Base-by-base conservation (phyloP, 176 grass and related monocot species). In the Zizania latifolia region DNA sequence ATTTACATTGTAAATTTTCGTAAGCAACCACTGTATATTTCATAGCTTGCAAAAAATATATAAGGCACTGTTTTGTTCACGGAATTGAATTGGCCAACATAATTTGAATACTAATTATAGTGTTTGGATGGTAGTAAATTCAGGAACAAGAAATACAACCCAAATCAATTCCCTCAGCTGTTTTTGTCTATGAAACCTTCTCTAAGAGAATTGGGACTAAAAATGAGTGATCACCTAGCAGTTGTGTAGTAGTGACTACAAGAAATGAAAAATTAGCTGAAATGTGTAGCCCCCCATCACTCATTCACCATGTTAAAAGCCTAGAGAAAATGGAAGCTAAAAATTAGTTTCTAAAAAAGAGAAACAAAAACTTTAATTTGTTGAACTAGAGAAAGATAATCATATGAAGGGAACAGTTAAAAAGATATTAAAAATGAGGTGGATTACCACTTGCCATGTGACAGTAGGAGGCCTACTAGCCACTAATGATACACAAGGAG, bases 221-320 rank as follows among this genome's bases (percentile, higher is more conserved):
- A n/a, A n/a, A n/a, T n/a, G n/a, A n/a, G n/a, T n/a, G n/a, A n/a
- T n/a, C n/a, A n/a, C n/a, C n/a, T n/a, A n/a, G 40, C 1, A 53
- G 11, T 8, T 28, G 78, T 48, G 46, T 86, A 23, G 19, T 86
- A 15, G 54, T 81, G 8, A 86, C 84, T 21, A 81, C 84, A 76
- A 5, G 77, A 24, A 19, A 43, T 41, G 5, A 0, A 4, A 13
- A 4, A 10, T 4, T 85, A 36, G 83, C 83, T 30, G 3, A 46
- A 3, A 0, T 1, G 0, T 79, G 19, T 33, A 58, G 58, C 50
- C 8, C 3, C 1, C 0, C 12, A 1, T 77, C 58, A 11, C 10
- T 44, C 9, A 46, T 74, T 21, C 19, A 79, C 35, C 44, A 46
- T 0, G 58, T 14, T 22, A 1, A 59, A 31, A 4, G 2, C 23